A percentile compares a stretch with the other conserved stretches of the same genome.
These are phyloP conservation scores for Xylaria cubensis DNA, from an alignment of 495 filamentous ascomycete species.

Conservation along the genomic window DNA sequence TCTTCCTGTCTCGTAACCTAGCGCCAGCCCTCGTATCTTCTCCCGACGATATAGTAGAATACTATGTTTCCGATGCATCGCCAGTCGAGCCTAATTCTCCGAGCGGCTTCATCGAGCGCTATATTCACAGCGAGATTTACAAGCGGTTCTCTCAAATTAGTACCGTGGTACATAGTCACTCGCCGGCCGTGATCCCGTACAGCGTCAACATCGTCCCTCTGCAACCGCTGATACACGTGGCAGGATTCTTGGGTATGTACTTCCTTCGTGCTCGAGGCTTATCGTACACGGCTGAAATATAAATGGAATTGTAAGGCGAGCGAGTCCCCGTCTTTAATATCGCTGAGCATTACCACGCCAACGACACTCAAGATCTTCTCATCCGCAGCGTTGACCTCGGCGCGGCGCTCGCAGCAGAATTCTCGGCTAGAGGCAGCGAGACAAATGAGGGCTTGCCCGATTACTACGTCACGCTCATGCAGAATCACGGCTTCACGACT, in stretches of 20 bases:
- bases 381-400: conserved; percentile 47
- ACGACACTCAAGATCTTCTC: conserved; percentile 49
- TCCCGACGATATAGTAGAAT: conserved; percentile 52
- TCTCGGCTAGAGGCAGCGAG: conserved; percentile 30
- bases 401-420: conserved; percentile 31
- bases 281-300: background rate
- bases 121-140: conserved; percentile 60
- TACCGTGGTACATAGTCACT: conserved; percentile 56
- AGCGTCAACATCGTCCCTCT: conserved; percentile 51
- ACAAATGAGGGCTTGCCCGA: conserved; percentile 31
- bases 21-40: conserved; percentile 55
- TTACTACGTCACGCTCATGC: conserved; percentile 54
- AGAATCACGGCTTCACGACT: conserved; percentile 56
- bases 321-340: conserved; percentile 47
- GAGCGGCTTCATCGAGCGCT: conserved; percentile 52
- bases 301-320: background rate
- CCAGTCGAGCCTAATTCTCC: conserved; percentile 44
- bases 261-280: background rate
- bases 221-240: conserved; percentile 52
- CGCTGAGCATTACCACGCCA: conserved; percentile 31
- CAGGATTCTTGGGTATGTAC: conserved; percentile 54
- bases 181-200: conserved; percentile 54
- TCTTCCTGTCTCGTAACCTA: conserved; percentile 54
- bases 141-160: conserved; percentile 50
- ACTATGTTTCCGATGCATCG: conserved; percentile 46